Evolutionary conservation across 1,284 basidiomycete species (phyloP).

Genomic region (Laetiporus sulphureus): DNA sequence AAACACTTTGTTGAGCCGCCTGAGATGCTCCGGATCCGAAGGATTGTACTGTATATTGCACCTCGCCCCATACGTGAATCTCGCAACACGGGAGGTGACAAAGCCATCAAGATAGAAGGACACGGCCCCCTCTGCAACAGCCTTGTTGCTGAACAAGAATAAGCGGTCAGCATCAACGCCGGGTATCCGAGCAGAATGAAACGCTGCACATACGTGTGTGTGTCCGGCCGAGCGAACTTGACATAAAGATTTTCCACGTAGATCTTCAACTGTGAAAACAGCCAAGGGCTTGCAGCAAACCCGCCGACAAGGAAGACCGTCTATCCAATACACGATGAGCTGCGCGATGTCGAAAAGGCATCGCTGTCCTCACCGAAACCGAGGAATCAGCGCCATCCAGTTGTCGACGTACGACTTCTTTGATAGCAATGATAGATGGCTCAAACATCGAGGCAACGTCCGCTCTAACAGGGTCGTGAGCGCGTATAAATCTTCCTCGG

Average conservation of each 20-base stretch:
- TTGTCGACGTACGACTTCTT: slow-evolving; percentile 28
- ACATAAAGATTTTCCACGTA: slow-evolving; percentile 25
- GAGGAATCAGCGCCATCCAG: no score
- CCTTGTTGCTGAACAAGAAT: slow-evolving; percentile 18
- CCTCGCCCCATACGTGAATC: slow-evolving; percentile 29
- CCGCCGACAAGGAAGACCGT: slow-evolving; percentile 33
- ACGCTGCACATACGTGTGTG: slow-evolving; percentile 26
- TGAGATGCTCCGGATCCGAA: slow-evolving; percentile 25
- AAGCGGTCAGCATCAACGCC: background rate
- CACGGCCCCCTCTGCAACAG: slow-evolving; percentile 30
- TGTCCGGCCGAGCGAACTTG: slow-evolving; percentile 37
- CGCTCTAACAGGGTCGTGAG: background rate
- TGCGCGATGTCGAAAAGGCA: no score
- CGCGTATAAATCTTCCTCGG: no score
- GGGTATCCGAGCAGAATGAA: background rate
- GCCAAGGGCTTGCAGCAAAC: slow-evolving; percentile 33
- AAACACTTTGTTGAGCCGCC: slow-evolving; percentile 19
- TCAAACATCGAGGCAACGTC: slow-evolving; percentile 28
- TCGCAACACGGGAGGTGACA: slow-evolving; percentile 29
- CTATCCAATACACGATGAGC: slow-evolving; percentile 13
- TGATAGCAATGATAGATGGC: slow-evolving; percentile 29
- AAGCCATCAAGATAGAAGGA: slow-evolving; percentile 30
- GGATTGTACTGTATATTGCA: slow-evolving; percentile 23
- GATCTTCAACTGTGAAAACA: slow-evolving; percentile 23
- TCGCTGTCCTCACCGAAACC: no score